phyloP scores from a whole-genome alignment of 306 rosid genomes.

The Quercus variabilis region DNA sequence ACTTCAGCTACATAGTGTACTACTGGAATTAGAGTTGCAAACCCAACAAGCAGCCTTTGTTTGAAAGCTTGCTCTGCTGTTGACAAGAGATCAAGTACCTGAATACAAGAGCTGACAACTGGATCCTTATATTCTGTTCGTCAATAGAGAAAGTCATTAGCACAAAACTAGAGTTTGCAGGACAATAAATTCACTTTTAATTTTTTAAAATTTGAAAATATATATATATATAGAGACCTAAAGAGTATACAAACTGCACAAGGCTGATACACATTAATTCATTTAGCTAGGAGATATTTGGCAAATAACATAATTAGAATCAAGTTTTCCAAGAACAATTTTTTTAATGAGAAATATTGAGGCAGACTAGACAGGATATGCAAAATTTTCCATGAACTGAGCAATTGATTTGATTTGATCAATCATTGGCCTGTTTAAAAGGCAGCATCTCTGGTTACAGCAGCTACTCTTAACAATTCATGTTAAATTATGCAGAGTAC shows the following conservation, averaged over 20 bases:
- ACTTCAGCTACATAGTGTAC: slow-evolving; percentile 68
- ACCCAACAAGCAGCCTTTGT: slow-evolving; percentile 75
- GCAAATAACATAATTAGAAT: neutral
- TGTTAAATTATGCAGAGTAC: neutral
- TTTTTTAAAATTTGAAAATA: neutral
- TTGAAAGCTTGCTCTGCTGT: slow-evolving; percentile 68
- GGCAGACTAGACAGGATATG: slow-evolving; percentile 8
- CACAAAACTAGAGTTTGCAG: slow-evolving; percentile 3
- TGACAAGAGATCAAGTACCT: slow-evolving; percentile 71
- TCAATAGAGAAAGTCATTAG: slow-evolving; percentile 27
- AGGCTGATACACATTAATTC: neutral
- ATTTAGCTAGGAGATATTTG: neutral
- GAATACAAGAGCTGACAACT: slow-evolving; percentile 67
- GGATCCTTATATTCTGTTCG: slow-evolving; percentile 80
- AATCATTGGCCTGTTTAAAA: neutral
- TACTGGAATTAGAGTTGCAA: slow-evolving; percentile 80
- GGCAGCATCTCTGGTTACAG: neutral
- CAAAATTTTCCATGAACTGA: slow-evolving; percentile 11
- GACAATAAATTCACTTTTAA: neutral
- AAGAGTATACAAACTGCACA: neutral
- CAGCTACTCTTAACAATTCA: neutral
- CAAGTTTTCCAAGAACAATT: slow-evolving; percentile 19
- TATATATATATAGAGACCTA: neutral
- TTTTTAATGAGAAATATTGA: slow-evolving; percentile 1
- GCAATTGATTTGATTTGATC: neutral